Conservation (phyloP, 371 early-diverging fungal genomes). For the Apophysomyces sp. region DNA sequence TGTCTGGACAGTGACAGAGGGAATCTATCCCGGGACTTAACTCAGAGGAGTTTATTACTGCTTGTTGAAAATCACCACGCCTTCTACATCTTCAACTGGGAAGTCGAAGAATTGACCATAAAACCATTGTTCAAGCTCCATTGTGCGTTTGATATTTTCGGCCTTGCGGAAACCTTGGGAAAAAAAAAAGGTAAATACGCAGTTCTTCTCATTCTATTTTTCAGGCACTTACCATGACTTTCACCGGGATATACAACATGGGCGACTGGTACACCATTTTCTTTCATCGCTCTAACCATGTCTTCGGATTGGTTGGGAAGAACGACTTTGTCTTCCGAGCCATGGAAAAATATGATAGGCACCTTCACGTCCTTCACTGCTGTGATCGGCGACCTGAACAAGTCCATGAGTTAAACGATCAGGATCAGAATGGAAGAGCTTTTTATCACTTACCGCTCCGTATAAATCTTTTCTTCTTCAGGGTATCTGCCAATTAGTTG, state of each 20-base stretch:
- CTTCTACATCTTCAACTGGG: slow-evolving; percentile 43
- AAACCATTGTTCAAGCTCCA: slow-evolving; percentile 53
- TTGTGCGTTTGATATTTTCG: slow-evolving; percentile 49
- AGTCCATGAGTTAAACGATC: neutral
- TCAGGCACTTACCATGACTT: slow-evolving; percentile 52
- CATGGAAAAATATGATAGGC: slow-evolving; percentile 77
- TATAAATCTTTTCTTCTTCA: slow-evolving; percentile 50
- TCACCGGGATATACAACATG: slow-evolving; percentile 72
- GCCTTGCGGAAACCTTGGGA: slow-evolving; percentile 39
- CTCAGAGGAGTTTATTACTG: too few species aligned
- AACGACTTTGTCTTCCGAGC: slow-evolving; percentile 74
- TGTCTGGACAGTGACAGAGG: too few species aligned
- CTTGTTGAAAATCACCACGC: slow-evolving; percentile 36
- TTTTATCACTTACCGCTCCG: slow-evolving; percentile 28
- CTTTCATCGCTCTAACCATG: slow-evolving; percentile 67
- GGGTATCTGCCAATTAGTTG: slow-evolving; percentile 69
- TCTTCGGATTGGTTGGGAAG: slow-evolving; percentile 75
- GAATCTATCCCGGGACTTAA: too few species aligned
- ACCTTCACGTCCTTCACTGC: slow-evolving; percentile 59
- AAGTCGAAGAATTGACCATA: slow-evolving; percentile 53
- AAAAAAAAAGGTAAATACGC: neutral
- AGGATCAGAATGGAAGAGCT: neutral
- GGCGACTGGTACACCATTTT: slow-evolving; percentile 64
- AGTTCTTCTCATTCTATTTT: neutral
- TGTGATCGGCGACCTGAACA: slow-evolving; percentile 52